Base-by-base conservation (phyloP, 139 green algal species). In the Chlorella vulgaris region DNA sequence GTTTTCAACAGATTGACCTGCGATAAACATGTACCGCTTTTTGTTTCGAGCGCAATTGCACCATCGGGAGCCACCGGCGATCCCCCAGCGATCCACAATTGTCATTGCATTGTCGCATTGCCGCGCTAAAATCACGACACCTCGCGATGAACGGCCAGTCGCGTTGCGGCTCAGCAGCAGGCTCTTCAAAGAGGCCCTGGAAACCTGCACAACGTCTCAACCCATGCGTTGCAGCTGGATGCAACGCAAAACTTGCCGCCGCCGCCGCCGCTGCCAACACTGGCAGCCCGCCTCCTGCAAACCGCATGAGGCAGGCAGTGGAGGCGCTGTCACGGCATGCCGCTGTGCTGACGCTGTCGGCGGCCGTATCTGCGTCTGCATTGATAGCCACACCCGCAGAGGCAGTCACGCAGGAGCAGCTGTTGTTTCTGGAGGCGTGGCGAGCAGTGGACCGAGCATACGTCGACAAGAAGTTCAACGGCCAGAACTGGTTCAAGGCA, bases 381-480 rank as follows among this genome's bases (percentile, higher is more conserved):
- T 7, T 29, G 60, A 60, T 81, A 61, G 31, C 40, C 24, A 31
- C 65, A 1, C 66, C 89, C 0, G 88, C 87, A 0, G 38, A 82
- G 7, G 92, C 95, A 1, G 84, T 99, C 19, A 97, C 93, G 2
- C 90, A 91, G 2, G 92, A 99, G 86, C 94, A 99, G 87, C 91
- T 99, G 38, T 77, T 99, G 4, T 99, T 97, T 80, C 84, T 99
- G 10, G 96, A 98, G 86, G 96, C 96, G 22, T 99, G 96, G 96
- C 84, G 95, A 22, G 93, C 93, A 0, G 91, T 99, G 38, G 96
- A 99, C 80, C 89, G 95, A 18, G 96, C 96, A 0, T 99, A 98
- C 85, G 93, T 98, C 26, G 96, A 99, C 88, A 99, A 99, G 82
- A 91, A 76, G 31, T 99, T 99, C 91, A 98, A 98, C 75, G 93